Evolutionary conservation across 805 yeast species (phyloP).

Genomic region (Candida ulmi): DNA sequence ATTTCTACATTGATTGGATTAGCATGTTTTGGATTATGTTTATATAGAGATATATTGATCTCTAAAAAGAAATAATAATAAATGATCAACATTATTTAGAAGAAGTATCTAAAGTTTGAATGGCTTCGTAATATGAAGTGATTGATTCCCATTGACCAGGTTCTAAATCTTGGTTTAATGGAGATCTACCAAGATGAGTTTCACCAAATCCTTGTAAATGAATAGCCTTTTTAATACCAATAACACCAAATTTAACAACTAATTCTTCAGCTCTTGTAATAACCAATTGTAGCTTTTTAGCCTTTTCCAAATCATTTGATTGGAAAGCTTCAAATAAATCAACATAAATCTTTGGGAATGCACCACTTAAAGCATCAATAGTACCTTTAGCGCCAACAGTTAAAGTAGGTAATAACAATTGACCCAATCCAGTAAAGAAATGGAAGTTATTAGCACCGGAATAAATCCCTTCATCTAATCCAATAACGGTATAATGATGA

Average conservation of each 20-base stretch:
- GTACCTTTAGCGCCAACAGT: slow-evolving; percentile 44
- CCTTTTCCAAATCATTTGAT: slow-evolving; percentile 35
- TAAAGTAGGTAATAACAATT: slow-evolving; percentile 41
- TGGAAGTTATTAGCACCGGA: slow-evolving; percentile 32
- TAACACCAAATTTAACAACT: slow-evolving; percentile 35
- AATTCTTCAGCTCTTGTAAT: slow-evolving; percentile 38
- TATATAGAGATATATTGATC: slow-evolving; percentile 1
- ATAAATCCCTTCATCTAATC: slow-evolving; percentile 34
- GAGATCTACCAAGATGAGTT: slow-evolving; percentile 40
- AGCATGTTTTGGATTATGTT: slow-evolving; percentile 6
- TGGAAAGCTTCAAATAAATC: slow-evolving; percentile 33
- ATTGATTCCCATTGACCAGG: slow-evolving; percentile 26
- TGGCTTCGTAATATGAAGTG: slow-evolving; percentile 8
- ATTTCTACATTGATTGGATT: slow-evolving; percentile 6
- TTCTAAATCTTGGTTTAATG: slow-evolving; percentile 35
- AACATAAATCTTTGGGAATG: slow-evolving; percentile 44
- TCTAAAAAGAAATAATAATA: neutral
- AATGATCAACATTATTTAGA: too few species aligned
- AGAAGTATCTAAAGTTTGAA: slow-evolving; percentile 9
- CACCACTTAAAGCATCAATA: slow-evolving; percentile 48
- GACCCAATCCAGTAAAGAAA: slow-evolving; percentile 47
- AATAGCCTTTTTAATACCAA: slow-evolving; percentile 43
- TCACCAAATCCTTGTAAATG: slow-evolving; percentile 37
- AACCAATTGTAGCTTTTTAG: slow-evolving; percentile 35
- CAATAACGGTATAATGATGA: slow-evolving; percentile 39